Percentiles rank a stretch among this genome's conserved stretches.
Conservation (phyloP, 257 asterid species). For the Prunella vulgaris region DNA sequence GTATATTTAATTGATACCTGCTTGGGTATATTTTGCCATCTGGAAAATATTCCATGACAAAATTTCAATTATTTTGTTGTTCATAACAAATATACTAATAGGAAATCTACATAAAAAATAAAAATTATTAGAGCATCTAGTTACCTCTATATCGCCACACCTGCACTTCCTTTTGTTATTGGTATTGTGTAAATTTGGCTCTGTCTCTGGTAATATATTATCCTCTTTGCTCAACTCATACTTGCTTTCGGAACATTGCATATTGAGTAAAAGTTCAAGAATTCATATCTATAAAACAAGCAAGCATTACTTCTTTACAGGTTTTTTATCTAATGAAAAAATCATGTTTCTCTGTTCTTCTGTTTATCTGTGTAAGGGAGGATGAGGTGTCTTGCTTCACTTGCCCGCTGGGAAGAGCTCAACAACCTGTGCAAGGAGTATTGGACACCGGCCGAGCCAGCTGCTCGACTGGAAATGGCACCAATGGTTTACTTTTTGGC, state of each 20-base stretch:
- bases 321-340: slow-evolving; percentile 5
- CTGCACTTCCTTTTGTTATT: neutral
- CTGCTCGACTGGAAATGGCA: slow-evolving; percentile 99
- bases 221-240: neutral
- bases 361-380: slow-evolving; percentile 53
- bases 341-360: neutral
- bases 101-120: too few relatives aligned
- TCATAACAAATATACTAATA: neutral
- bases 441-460: slow-evolving; percentile 99
- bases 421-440: slow-evolving; percentile 92
- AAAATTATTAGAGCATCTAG: neutral
- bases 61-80: neutral
- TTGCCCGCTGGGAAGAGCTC: slow-evolving; percentile 99
- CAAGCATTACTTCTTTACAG: slow-evolving; percentile 6
- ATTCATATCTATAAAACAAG: slow-evolving; percentile 7
- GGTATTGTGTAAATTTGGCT: neutral
- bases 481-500: slow-evolving; percentile 71
- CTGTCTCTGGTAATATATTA: neutral
- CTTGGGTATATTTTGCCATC: neutral
- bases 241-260: neutral
- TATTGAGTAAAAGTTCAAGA: slow-evolving; percentile 1
- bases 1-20: neutral
- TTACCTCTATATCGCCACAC: slow-evolving; percentile 5
- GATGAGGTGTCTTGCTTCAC: slow-evolving; percentile 98
- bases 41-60: neutral